Evolutionary conservation across 2,329 filamentous ascomycete genomes (phyloP).

Genomic region (Fusarium beomiforme): DNA sequence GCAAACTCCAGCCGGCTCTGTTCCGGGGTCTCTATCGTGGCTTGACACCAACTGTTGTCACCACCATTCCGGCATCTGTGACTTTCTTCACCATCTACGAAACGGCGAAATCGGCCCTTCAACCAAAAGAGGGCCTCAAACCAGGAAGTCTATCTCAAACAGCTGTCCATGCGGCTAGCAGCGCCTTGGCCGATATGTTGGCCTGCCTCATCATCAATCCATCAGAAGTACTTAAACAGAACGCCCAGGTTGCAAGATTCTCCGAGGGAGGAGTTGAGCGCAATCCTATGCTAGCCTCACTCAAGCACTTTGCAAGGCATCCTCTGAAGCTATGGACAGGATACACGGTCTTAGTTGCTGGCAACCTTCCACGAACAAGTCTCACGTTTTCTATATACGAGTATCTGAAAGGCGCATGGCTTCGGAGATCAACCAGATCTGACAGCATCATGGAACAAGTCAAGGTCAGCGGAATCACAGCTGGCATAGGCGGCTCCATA

Average conservation of each 20-base stretch:
- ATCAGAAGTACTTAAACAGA: conserved; percentile 26
- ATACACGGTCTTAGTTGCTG: conserved; percentile 22
- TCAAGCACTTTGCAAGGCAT: conserved; percentile 19
- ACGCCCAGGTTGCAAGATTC: conserved; percentile 20
- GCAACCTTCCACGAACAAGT: conserved; percentile 25
- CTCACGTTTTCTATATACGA: conserved; percentile 27
- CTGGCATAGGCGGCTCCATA: conserved; percentile 21
- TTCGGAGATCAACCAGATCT: not conserved
- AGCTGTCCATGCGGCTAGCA: conserved; percentile 18
- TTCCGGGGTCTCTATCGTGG: conserved; percentile 23
- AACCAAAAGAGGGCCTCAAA: not conserved
- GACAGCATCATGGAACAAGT: conserved; percentile 2
- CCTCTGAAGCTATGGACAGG: conserved; percentile 26
- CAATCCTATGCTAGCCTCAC: not conserved
- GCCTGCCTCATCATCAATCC: conserved; percentile 31
- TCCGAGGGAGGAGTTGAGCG: not conserved
- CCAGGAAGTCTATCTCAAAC: not conserved
- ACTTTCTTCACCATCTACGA: conserved; percentile 30
- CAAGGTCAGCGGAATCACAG: conserved; percentile 20
- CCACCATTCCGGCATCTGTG: conserved; percentile 21
- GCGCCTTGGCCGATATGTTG: conserved; percentile 24
- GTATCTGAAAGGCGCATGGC: conserved; percentile 14
- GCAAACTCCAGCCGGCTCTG: conserved; percentile 2
- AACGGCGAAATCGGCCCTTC: conserved; percentile 4
- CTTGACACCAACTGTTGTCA: conserved; percentile 15